A percentile compares a stretch with the other conserved stretches of the same genome.
Evolutionary conservation across 495 filamentous ascomycete species (phyloP).

Genomic region (Neurospora tetraspora): DNA sequence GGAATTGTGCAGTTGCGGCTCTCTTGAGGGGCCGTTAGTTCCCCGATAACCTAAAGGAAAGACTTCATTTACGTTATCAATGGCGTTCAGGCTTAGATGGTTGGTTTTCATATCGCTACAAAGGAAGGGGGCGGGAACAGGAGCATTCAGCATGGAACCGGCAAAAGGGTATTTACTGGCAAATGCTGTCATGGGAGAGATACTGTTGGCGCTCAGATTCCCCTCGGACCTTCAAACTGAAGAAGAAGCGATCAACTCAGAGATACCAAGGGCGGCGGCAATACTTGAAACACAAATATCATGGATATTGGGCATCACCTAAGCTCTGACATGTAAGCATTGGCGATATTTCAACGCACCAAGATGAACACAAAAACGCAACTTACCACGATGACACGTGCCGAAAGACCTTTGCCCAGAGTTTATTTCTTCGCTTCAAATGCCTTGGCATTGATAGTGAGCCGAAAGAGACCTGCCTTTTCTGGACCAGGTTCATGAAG

Average conservation of each 20-base stretch:
- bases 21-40: not conserved
- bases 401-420: not conserved
- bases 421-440: not conserved
- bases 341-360: not conserved
- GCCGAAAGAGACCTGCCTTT: not conserved
- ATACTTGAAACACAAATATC: not conserved
- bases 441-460: not conserved
- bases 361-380: not conserved
- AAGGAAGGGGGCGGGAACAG: not conserved
- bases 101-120: not conserved
- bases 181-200: not conserved
- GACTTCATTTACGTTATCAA: not conserved
- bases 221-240: not conserved
- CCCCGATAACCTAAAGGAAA: not conserved
- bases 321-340: not conserved
- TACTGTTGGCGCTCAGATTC: conserved; percentile 10
- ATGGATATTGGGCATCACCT: not conserved
- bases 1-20: not conserved
- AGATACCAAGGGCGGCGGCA: too few relatives aligned
- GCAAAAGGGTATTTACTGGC: not conserved
- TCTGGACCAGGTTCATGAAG: not conserved
- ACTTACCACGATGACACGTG: not conserved
- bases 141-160: conserved; percentile 24
- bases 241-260: too few relatives aligned
- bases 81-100: not conserved